Base-by-base conservation (phyloP, 176 grass and related monocot species). In the Bolboschoenus planiculmis region DNA sequence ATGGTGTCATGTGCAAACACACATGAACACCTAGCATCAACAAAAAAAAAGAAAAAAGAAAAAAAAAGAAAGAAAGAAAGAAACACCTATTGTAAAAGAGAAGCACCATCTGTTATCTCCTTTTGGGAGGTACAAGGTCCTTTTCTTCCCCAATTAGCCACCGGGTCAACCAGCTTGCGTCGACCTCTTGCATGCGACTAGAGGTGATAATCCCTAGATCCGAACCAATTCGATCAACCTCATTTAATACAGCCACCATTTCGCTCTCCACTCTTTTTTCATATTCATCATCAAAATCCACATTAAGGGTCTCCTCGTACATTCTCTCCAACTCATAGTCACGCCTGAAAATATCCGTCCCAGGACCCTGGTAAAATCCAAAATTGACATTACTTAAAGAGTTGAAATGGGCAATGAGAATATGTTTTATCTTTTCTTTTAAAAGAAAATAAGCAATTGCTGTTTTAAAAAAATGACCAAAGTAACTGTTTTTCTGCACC, bases 101-200 rank as follows among this genome's bases (percentile, higher is more conserved):
- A 34, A 0, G 14, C 24, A 35, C 74, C 53, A 21, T 58, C 20
- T 65, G 30, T 46, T 44, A 82, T 64, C 39, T 1, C 16, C 37
- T 82, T 30, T 82, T 82, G n/a, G 56, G 55, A 82, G 59, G 58
- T 7, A 82, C 47, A 18, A 82, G 79, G 7, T 87, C 72, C 58
- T 88, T 93, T 40, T 93, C 91, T 34, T 99, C 96, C 24, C 96
- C 96, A 3, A 99, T 90, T 33, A 99, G 89, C 96, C 96, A 95
- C 79, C 91, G 89, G 4, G 90, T 95, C 78, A 95, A 76, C 79
- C 86, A 87, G 72, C 87, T 88, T 30, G 96, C 82, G 36, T 95
- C 92, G 50, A 89, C 95, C 0, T 87, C 90, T 4, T 83, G 60
- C 4, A 84, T 82, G 3, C 87, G 86, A 2, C 80, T 91, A 2